Conservation (phyloP, 345 rosid genomes). For the Brassica juncea region DNA sequence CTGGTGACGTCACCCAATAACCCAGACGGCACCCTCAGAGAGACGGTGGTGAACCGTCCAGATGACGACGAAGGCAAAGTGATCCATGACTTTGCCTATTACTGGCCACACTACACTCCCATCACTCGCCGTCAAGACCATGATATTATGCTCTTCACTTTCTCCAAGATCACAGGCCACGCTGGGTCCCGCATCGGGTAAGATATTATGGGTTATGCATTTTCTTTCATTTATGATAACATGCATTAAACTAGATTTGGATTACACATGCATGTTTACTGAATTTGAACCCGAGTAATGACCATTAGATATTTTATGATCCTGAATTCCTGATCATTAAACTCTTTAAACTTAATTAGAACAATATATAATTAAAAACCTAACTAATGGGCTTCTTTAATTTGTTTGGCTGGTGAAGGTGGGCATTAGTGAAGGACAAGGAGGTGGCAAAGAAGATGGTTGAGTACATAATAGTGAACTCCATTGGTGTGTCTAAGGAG, state of each 20-base stretch:
- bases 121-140: conserved; percentile 63
- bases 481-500: conserved; percentile 87
- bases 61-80: conserved; percentile 51
- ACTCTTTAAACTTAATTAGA: neutral
- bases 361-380: neutral
- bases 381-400: neutral
- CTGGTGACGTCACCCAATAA: conserved; percentile 77
- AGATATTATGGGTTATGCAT: conserved; percentile 8
- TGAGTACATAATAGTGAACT: conserved; percentile 52
- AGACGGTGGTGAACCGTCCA: conserved; percentile 65
- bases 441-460: conserved; percentile 70
- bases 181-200: conserved; percentile 96
- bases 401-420: conserved; percentile 42
- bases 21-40: conserved; percentile 73
- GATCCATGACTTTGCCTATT: conserved; percentile 83
- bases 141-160: conserved; percentile 83
- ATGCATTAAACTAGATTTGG: neutral
- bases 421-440: conserved; percentile 80
- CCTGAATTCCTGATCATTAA: neutral
- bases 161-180: conserved; percentile 91
- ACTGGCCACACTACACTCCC: conserved; percentile 88
- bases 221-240: neutral
- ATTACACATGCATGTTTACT: neutral
- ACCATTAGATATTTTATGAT: neutral
- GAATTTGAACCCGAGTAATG: neutral